phyloP scores from a whole-genome alignment of 768 basidiomycete genomes.

The Crassisporium funariophilum region DNA sequence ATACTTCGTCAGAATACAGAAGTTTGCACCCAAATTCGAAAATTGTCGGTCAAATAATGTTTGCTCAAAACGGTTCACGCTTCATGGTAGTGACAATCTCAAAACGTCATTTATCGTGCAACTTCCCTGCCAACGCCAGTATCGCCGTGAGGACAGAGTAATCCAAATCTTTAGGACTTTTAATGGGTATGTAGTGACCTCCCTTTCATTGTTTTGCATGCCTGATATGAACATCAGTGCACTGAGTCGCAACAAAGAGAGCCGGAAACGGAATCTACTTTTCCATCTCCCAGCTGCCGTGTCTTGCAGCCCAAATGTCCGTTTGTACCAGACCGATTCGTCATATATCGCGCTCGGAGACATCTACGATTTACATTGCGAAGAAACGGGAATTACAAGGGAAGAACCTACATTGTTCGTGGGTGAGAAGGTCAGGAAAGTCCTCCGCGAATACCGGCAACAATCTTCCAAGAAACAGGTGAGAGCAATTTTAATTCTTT shows the following conservation, averaged over 20 bases:
- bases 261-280: conserved; percentile 83
- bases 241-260: conserved; percentile 86
- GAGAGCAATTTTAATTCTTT: conserved; percentile 3
- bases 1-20: conserved; percentile 86
- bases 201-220: neutral
- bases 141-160: conserved; percentile 89
- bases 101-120: conserved; percentile 90
- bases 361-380: conserved; percentile 90
- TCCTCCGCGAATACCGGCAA: conserved; percentile 62
- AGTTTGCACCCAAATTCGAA: conserved; percentile 90
- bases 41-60: conserved; percentile 84
- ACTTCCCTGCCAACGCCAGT: conserved; percentile 79
- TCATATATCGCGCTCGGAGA: conserved; percentile 92
- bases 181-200: conserved; percentile 64
- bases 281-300: conserved; percentile 92
- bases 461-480: conserved; percentile 50
- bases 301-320: conserved; percentile 79
- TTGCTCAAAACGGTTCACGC: conserved; percentile 87
- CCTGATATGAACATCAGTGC: conserved; percentile 50
- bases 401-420: conserved; percentile 89
- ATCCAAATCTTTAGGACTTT: conserved; percentile 93
- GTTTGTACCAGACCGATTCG: conserved; percentile 88
- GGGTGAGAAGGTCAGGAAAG: conserved; percentile 80
- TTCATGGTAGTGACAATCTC: conserved; percentile 92
- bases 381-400: conserved; percentile 68